These are phyloP conservation scores for Trametes cubensis DNA, from an alignment of 768 basidiomycete genomes.

Conservation along the genomic window DNA sequence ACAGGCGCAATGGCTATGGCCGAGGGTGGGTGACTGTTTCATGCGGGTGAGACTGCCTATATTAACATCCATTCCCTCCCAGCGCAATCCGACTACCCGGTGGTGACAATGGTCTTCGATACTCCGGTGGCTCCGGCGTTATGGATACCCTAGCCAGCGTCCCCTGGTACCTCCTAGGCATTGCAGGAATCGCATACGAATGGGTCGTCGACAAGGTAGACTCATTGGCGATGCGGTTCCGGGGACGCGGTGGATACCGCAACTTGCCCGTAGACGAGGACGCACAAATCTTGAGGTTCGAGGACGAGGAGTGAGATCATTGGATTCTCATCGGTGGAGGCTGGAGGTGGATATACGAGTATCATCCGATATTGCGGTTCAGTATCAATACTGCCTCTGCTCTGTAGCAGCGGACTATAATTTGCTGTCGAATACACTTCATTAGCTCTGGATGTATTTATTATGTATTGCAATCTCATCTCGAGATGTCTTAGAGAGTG, in stretches of 20 bases:
- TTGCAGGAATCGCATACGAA: conserved; percentile 74
- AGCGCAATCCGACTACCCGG: conserved; percentile 82
- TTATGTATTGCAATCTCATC: conserved; percentile 2
- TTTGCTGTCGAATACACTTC: conserved; percentile 18
- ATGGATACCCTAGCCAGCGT: conserved; percentile 82
- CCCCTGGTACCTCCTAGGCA: conserved; percentile 86
- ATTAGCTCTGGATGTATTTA: conserved; percentile 20
- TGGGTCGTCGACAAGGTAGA: conserved; percentile 57
- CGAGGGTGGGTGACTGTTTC: conserved; percentile 62
- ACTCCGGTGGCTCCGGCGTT: conserved; percentile 47
- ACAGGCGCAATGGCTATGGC: conserved; percentile 68
- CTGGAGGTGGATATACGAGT: background rate
- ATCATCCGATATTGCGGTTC: conserved; percentile 1
- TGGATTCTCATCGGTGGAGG: background rate
- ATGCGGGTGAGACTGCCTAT: background rate
- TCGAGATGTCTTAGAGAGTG: no score
- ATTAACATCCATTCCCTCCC: background rate
- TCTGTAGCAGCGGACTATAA: conserved; percentile 10
- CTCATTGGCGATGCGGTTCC: conserved; percentile 40
- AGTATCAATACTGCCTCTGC: conserved; percentile 15
- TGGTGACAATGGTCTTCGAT: conserved; percentile 43
- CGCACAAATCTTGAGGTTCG: conserved; percentile 82
- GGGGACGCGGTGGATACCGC: conserved; percentile 62
- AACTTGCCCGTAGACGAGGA: conserved; percentile 85
- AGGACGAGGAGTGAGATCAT: conserved; percentile 61